Evolutionary conservation across 1,284 basidiomycete species (phyloP).

Genomic region (Peniophora sp.): DNA sequence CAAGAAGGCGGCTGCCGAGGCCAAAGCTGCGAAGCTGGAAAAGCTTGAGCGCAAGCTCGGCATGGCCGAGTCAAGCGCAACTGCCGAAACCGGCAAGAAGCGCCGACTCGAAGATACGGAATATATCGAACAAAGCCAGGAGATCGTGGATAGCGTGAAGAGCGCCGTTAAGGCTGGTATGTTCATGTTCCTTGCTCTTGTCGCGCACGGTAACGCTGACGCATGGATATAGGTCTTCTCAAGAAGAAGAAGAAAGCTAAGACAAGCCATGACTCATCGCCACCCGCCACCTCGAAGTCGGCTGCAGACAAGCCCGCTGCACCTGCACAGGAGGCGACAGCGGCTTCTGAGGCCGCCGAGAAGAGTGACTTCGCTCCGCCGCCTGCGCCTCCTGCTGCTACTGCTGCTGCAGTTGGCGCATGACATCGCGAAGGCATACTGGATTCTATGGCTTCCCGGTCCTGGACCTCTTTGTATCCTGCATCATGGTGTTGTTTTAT

Average conservation of each 20-base stretch:
- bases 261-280: conserved; percentile 22
- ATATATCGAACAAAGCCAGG: conserved; percentile 87
- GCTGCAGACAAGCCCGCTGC: no score
- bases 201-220: conserved; percentile 2
- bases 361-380: no score
- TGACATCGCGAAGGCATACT: no score
- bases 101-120: conserved; percentile 89
- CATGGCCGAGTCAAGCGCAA: conserved; percentile 33
- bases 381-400: no score
- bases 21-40: conserved; percentile 81
- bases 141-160: conserved; percentile 89
- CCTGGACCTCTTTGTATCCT: no score
- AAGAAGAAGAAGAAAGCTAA: conserved; percentile 81
- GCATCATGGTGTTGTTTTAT: no score
- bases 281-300: no score
- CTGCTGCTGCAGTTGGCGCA: no score
- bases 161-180: conserved; percentile 81
- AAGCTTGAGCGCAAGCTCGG: conserved; percentile 77
- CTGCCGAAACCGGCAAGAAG: conserved; percentile 63
- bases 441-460: no score
- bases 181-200: conserved; percentile 13
- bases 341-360: no score
- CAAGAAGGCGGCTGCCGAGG: conserved; percentile 71
- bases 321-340: no score
- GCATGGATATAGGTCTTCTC: conserved; percentile 43